A percentile compares a stretch with the other conserved stretches of the same genome.
These are phyloP conservation scores for Coemansia sp. DNA, from an alignment of 192 early-diverging fungal species.

Conservation along the genomic window DNA sequence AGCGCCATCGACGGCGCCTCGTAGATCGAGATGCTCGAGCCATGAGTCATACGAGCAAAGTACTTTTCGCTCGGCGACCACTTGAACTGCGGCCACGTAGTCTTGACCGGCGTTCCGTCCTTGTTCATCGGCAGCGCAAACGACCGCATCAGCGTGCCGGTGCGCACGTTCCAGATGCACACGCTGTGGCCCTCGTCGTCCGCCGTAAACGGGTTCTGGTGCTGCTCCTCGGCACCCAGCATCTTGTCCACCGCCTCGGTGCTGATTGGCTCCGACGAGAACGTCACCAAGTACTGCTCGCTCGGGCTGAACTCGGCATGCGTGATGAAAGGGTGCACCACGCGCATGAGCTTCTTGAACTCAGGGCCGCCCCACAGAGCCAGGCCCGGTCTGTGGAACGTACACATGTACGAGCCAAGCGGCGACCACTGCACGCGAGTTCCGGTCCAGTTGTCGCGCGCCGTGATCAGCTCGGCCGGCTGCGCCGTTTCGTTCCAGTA, in stretches of 20 bases:
- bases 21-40: conserved; percentile 79
- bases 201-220: conserved; percentile 67
- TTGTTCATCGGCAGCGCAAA: conserved; percentile 64
- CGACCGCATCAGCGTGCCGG: conserved; percentile 84
- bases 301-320: conserved; percentile 92
- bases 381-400: conserved; percentile 92
- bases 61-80: conserved; percentile 95
- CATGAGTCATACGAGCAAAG: conserved; percentile 84
- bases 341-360: conserved; percentile 88
- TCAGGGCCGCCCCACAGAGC: conserved; percentile 94
- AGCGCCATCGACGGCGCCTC: conserved; percentile 93
- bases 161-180: conserved; percentile 87
- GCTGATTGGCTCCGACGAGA: conserved; percentile 82
- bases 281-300: conserved; percentile 91
- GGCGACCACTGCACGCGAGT: conserved; percentile 95
- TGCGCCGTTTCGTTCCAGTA: conserved; percentile 92
- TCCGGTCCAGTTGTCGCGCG: conserved; percentile 86
- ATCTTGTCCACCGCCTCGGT: conserved; percentile 50
- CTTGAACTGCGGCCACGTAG: conserved; percentile 91
- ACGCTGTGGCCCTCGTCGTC: conserved; percentile 76
- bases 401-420: conserved; percentile 87
- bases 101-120: conserved; percentile 55
- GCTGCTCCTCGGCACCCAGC: conserved; percentile 58
- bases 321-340: conserved; percentile 88
- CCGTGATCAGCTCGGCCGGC: conserved; percentile 63